phyloP scores from a whole-genome alignment of 2,329 filamentous ascomycete genomes.

The Claviceps monticola region DNA sequence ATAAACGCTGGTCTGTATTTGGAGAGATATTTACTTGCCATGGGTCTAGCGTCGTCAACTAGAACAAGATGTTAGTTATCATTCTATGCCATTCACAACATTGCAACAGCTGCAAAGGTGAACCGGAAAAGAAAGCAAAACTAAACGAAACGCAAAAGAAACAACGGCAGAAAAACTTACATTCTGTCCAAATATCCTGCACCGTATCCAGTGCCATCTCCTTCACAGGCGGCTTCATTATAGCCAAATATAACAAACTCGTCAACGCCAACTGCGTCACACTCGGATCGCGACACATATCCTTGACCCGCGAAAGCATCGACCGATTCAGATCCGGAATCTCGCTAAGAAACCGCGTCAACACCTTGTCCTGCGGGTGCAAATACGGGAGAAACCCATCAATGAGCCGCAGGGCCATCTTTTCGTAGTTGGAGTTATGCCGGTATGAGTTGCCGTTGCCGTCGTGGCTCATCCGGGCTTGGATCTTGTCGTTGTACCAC shows the following conservation, averaged over 20 bases:
- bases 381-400: constrained; percentile 83
- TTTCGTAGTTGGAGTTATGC: constrained; percentile 69
- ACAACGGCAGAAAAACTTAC: constrained; percentile 25
- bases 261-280: constrained; percentile 50
- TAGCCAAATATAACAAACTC: constrained; percentile 51
- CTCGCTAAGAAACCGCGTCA: constrained; percentile 85
- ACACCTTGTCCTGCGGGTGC: constrained; percentile 77
- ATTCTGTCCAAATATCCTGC: constrained; percentile 53
- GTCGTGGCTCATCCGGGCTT: constrained; percentile 20
- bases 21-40: constrained; percentile 47
- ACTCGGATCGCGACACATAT: constrained; percentile 51
- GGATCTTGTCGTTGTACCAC: constrained; percentile 77
- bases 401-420: constrained; percentile 67
- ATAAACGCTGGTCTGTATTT: constrained; percentile 45
- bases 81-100: background rate
- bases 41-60: constrained; percentile 49
- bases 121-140: background rate
- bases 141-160: background rate
- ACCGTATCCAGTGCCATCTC: constrained; percentile 51
- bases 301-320: constrained; percentile 60
- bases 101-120: background rate
- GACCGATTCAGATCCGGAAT: constrained; percentile 63
- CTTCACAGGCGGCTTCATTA: constrained; percentile 52
- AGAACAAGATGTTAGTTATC: background rate
- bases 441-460: constrained; percentile 27